These are phyloP conservation scores for Taphrina wiesneri DNA, from an alignment of 1,139 yeast species.

Conservation along the genomic window DNA sequence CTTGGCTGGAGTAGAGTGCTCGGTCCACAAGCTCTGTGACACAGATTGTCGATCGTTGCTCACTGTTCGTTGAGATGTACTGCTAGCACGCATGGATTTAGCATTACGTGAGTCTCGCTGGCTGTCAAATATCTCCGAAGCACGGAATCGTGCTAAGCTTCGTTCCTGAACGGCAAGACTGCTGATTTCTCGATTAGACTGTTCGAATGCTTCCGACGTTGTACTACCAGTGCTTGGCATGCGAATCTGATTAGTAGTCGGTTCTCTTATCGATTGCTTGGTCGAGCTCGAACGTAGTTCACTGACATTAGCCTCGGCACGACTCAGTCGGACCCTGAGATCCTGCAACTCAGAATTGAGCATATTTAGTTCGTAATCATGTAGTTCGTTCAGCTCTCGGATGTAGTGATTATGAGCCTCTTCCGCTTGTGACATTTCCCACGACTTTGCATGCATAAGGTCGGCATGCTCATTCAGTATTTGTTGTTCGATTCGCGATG, in stretches of 20 bases:
- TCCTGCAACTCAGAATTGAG: background rate
- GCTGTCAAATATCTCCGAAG: background rate
- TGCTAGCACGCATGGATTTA: background rate
- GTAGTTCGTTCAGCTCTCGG: background rate
- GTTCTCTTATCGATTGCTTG: too few species aligned
- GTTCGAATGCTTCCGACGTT: background rate
- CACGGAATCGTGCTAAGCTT: constrained; percentile 3
- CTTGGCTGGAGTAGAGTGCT: background rate
- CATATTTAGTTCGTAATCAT: background rate
- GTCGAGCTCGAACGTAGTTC: background rate
- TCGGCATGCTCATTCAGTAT: background rate
- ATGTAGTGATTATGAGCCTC: background rate
- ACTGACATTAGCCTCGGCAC: background rate
- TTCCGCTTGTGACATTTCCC: background rate
- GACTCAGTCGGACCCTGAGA: background rate
- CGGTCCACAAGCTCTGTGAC: background rate
- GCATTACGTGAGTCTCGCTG: background rate
- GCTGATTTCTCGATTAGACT: background rate
- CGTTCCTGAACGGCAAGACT: background rate
- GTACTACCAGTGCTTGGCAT: background rate
- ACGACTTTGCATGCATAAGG: background rate
- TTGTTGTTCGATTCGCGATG: background rate
- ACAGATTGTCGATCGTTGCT: background rate
- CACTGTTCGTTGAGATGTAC: background rate
- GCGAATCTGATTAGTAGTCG: background rate